A percentile compares a stretch with the other conserved stretches of the same genome.
Conservation (phyloP, 352 stramenopile genomes). For the Phytophthora colocasiae region DNA sequence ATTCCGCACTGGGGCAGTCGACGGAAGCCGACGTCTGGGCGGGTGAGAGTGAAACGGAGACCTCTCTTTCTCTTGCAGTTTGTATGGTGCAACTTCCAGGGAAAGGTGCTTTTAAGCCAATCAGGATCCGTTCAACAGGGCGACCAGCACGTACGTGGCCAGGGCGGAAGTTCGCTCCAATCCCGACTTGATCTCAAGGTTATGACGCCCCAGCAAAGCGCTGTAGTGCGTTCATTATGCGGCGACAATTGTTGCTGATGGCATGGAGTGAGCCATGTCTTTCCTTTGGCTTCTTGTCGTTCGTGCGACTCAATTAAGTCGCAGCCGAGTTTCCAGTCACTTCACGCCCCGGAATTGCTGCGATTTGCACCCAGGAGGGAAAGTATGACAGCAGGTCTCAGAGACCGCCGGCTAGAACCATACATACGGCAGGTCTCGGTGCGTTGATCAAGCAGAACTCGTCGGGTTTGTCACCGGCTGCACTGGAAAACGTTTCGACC, state of each 20-base stretch:
- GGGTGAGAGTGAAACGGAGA: slow-evolving; percentile 20
- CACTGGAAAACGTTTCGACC: slow-evolving; percentile 5
- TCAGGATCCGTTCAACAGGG: not conserved
- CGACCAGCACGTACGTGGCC: slow-evolving; percentile 12
- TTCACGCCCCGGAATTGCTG: not conserved
- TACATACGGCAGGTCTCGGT: slow-evolving; percentile 3
- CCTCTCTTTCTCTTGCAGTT: slow-evolving; percentile 26
- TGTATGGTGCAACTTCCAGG: slow-evolving; percentile 31
- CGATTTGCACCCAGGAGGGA: slow-evolving; percentile 7
- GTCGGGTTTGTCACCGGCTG: slow-evolving; percentile 22
- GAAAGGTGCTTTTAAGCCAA: slow-evolving; percentile 20
- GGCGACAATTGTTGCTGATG: slow-evolving; percentile 16
- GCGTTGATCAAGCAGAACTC: slow-evolving; percentile 6
- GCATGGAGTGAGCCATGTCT: slow-evolving; percentile 3
- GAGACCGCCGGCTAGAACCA: not conserved
- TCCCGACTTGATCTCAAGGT: slow-evolving; percentile 8
- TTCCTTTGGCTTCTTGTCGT: not conserved
- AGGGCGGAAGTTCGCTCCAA: slow-evolving; percentile 1
- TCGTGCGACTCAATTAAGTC: slow-evolving; percentile 7
- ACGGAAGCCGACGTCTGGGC: slow-evolving; percentile 5
- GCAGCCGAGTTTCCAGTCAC: slow-evolving; percentile 32
- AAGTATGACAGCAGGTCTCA: slow-evolving; percentile 7
- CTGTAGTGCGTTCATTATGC: slow-evolving; percentile 1
- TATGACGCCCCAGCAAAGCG: slow-evolving; percentile 18
- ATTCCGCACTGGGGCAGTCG: slow-evolving; percentile 50